Conservation (phyloP, 805 yeast genomes). For the Suhomyces sp. region DNA sequence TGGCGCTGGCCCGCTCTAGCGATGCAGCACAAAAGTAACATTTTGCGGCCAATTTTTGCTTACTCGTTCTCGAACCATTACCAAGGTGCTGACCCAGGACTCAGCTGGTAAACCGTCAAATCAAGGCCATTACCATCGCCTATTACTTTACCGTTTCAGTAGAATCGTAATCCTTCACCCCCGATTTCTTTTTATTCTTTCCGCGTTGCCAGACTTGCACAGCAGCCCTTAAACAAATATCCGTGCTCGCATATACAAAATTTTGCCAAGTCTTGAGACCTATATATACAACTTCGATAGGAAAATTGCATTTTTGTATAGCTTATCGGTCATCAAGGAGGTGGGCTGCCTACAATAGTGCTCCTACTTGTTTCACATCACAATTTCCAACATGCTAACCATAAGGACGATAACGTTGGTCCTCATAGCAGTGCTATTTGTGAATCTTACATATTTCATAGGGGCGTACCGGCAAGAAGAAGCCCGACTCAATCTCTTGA, state of each 20-base stretch:
- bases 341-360: neutral
- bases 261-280: neutral
- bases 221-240: neutral
- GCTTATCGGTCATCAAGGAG: neutral
- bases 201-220: neutral
- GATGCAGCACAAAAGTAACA: neutral
- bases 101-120: neutral
- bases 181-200: neutral
- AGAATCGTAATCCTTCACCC: neutral
- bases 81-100: neutral
- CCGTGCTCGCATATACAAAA: neutral
- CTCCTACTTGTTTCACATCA: neutral
- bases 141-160: neutral
- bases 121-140: neutral
- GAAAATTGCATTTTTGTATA: neutral
- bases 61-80: neutral
- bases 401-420: neutral
- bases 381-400: neutral
- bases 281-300: neutral
- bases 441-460: conserved; percentile 20
- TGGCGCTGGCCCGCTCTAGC: neutral
- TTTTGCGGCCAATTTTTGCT: neutral
- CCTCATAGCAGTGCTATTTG: conserved; percentile 13
- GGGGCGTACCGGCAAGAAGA: conserved; percentile 18
- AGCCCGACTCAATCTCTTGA: conserved; percentile 13